Conservation (phyloP, 768 basidiomycete species). For the Lactifluus subvellereus region DNA sequence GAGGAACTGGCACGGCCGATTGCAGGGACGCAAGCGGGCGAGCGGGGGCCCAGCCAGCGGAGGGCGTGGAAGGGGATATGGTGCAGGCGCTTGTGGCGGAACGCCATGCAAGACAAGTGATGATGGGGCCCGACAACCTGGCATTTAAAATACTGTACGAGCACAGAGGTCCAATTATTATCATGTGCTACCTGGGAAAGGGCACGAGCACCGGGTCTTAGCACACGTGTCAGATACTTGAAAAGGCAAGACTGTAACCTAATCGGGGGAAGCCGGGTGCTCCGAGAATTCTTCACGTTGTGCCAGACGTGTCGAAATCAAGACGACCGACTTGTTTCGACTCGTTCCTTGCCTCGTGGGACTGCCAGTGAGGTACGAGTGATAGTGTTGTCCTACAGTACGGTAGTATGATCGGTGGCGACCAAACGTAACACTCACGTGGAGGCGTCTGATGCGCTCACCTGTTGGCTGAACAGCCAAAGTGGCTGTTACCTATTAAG, state of each 20-base stretch:
- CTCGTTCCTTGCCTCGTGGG: no score
- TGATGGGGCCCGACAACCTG: constrained; percentile 1
- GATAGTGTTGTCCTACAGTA: no score
- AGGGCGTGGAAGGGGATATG: constrained; percentile 11
- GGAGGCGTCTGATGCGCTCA: not conserved
- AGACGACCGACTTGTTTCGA: no score
- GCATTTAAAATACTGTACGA: no score
- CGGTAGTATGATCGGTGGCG: not conserved
- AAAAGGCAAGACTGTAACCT: constrained; percentile 25
- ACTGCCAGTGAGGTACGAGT: no score
- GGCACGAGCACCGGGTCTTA: not conserved
- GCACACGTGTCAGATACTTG: constrained; percentile 10
- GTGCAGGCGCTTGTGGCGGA: constrained; percentile 19
- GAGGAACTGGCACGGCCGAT: not conserved
- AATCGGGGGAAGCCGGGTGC: constrained; percentile 19
- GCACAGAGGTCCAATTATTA: no score
- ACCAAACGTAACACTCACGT: not conserved
- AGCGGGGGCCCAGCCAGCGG: not conserved
- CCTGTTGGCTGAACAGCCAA: not conserved
- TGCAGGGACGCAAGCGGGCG: not conserved
- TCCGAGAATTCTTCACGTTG: no score
- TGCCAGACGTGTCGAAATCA: no score
- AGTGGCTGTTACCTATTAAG: not conserved
- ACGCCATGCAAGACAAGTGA: constrained; percentile 11
- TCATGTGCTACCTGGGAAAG: no score